Evolutionary conservation across 192 early-diverging fungal species (phyloP).

Genomic region (Phycomyces blakesleeanus): DNA sequence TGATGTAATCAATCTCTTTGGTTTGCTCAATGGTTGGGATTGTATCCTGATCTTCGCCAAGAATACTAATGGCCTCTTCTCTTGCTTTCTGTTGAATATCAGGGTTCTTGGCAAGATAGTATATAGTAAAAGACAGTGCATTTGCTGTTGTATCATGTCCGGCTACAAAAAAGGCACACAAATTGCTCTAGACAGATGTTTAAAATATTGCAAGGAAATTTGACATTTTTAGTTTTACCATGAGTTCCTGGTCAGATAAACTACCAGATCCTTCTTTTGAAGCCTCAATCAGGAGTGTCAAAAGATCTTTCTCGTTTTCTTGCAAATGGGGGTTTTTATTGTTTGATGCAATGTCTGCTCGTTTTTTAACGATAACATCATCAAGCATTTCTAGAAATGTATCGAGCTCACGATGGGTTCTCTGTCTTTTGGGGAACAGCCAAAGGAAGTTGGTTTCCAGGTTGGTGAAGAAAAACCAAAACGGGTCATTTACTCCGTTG

Average conservation of each 20-base stretch:
- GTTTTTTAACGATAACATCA: too few species aligned
- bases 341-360: too few species aligned
- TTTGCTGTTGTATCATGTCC: conserved; percentile 20
- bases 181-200: not conserved
- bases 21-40: conserved; percentile 17
- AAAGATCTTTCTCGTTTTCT: too few species aligned
- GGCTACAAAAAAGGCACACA: not conserved
- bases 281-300: too few species aligned
- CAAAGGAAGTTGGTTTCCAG: conserved; percentile 12
- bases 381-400: conserved; percentile 13
- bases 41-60: conserved; percentile 23
- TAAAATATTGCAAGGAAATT: too few species aligned
- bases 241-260: too few species aligned
- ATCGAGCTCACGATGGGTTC: conserved; percentile 5
- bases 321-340: too few species aligned
- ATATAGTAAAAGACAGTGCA: conserved; percentile 10
- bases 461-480: conserved; percentile 14
- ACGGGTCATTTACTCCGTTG: not conserved
- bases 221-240: too few species aligned
- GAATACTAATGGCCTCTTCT: conserved; percentile 18
- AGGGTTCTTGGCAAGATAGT: conserved; percentile 16
- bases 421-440: conserved; percentile 12
- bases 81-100: conserved; percentile 29
- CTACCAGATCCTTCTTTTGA: too few species aligned
- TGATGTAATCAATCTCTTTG: conserved; percentile 20